A percentile compares a stretch with the other conserved stretches of the same genome.
These are phyloP conservation scores for Penicillium cinerascens DNA, from an alignment of 495 filamentous ascomycete species.

Conservation along the genomic window DNA sequence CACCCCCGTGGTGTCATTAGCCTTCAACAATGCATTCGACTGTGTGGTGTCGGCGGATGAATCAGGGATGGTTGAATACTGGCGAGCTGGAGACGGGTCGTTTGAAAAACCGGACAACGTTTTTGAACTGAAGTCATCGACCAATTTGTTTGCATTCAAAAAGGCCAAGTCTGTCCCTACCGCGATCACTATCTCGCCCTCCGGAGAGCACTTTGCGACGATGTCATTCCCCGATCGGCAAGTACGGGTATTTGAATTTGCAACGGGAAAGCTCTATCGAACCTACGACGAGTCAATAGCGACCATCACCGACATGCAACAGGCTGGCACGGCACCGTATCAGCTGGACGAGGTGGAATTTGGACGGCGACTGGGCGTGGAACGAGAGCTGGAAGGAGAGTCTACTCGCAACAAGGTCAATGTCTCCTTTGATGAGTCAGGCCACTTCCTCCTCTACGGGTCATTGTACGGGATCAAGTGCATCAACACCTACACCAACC, in stretches of 20 bases:
- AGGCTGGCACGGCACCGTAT: slow-evolving; percentile 75
- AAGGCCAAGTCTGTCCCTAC: slow-evolving; percentile 84
- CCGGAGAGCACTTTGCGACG: slow-evolving; percentile 78
- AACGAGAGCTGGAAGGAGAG: slow-evolving; percentile 76
- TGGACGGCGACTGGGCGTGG: slow-evolving; percentile 79
- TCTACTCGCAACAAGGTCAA: slow-evolving; percentile 69
- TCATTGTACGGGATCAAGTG: slow-evolving; percentile 89
- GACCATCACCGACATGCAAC: slow-evolving; percentile 89
- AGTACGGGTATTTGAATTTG: slow-evolving; percentile 89
- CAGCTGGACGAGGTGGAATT: slow-evolving; percentile 88
- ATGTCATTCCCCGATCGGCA: slow-evolving; percentile 93
- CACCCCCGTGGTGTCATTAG: slow-evolving; percentile 73
- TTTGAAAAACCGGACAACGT: slow-evolving; percentile 93
- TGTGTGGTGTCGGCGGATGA: slow-evolving; percentile 89
- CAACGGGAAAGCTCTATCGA: slow-evolving; percentile 78
- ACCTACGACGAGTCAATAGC: slow-evolving; percentile 91
- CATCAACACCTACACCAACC: slow-evolving; percentile 90
- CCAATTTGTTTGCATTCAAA: slow-evolving; percentile 94
- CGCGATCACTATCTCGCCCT: slow-evolving; percentile 82
- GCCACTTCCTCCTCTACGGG: slow-evolving; percentile 91
- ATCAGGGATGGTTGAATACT: slow-evolving; percentile 95
- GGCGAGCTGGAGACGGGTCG: slow-evolving; percentile 65
- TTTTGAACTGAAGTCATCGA: slow-evolving; percentile 87
- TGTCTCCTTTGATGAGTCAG: slow-evolving; percentile 92
- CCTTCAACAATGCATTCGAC: slow-evolving; percentile 84